A percentile compares a stretch with the other conserved stretches of the same genome.
These are phyloP conservation scores for Penicillium flavigenum DNA, from an alignment of 495 filamentous ascomycete genomes.

Conservation along the genomic window DNA sequence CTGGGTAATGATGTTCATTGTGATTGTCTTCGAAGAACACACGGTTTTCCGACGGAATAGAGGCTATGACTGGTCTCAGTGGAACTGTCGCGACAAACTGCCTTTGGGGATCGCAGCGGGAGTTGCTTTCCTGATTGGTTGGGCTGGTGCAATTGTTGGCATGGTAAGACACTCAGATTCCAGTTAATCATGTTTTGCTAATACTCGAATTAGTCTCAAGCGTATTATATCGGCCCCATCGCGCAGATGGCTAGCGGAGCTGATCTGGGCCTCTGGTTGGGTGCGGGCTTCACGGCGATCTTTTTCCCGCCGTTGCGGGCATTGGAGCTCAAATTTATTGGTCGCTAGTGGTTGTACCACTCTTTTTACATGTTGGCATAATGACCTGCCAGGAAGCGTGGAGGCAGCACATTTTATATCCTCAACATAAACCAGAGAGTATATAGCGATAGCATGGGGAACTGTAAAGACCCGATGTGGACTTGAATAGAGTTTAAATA, in stretches of 20 bases:
- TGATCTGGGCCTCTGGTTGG: constrained; percentile 48
- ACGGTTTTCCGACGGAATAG: constrained; percentile 38
- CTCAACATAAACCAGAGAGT: constrained; percentile 2
- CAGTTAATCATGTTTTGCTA: not conserved
- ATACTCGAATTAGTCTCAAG: constrained; percentile 37
- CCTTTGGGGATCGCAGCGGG: constrained; percentile 49
- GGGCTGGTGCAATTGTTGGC: constrained; percentile 50
- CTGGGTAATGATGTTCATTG: constrained; percentile 49
- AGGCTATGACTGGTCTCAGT: constrained; percentile 48
- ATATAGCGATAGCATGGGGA: not conserved
- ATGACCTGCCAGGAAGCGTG: not conserved
- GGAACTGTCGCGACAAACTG: constrained; percentile 42
- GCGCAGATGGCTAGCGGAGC: constrained; percentile 38
- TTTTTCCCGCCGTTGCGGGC: constrained; percentile 46
- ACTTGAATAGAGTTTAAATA: not conserved
- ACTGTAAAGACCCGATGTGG: not conserved
- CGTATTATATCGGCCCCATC: constrained; percentile 49
- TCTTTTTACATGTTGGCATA: not conserved
- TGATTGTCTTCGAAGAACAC: constrained; percentile 46
- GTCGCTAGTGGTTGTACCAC: constrained; percentile 26
- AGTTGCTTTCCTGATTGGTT: constrained; percentile 47
- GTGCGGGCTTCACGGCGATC: constrained; percentile 41
- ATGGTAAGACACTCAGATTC: constrained; percentile 37
- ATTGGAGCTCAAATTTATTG: constrained; percentile 39
- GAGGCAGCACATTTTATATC: not conserved